Evolutionary conservation across 306 rosid genomes (phyloP).

Genomic region (Fagus sylvatica): DNA sequence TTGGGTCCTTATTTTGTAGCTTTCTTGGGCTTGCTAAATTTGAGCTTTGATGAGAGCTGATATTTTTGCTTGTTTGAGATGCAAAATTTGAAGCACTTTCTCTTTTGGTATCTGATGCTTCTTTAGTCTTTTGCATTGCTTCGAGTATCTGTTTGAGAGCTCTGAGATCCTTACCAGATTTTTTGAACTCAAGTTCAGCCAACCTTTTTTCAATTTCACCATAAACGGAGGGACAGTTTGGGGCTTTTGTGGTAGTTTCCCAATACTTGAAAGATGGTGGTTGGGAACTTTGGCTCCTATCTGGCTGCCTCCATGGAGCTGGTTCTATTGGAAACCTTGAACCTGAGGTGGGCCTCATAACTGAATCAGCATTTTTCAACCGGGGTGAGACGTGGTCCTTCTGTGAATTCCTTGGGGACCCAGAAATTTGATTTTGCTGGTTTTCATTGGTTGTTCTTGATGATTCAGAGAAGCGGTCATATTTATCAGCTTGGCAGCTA

Average conservation of each 20-base stretch:
- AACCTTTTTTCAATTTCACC: conserved; percentile 88
- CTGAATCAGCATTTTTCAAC: conserved; percentile 42
- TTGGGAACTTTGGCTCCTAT: conserved; percentile 36
- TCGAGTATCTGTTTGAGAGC: conserved; percentile 92
- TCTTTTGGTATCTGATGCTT: conserved; percentile 41
- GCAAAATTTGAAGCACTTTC: conserved; percentile 53
- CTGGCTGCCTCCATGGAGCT: conserved; percentile 52
- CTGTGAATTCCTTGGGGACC: conserved; percentile 33
- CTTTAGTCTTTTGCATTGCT: conserved; percentile 76
- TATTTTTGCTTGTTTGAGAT: conserved; percentile 29
- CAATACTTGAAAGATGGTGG: conserved; percentile 36
- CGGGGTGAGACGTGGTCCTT: conserved; percentile 27
- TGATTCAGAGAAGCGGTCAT: conserved; percentile 33
- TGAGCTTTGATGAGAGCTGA: conserved; percentile 38
- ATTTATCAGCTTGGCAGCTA: conserved; percentile 29
- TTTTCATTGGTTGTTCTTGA: conserved; percentile 42
- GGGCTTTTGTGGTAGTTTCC: conserved; percentile 44
- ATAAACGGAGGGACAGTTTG: conserved; percentile 58
- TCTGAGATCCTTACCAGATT: conserved; percentile 91
- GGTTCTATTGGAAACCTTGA: conserved; percentile 46
- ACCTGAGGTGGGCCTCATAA: conserved; percentile 34
- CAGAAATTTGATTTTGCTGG: conserved; percentile 37
- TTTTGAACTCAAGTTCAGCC: conserved; percentile 80
- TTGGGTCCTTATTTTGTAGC: conserved; percentile 21
- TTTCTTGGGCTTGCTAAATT: conserved; percentile 44